Conservation (phyloP, 257 asterid genomes). For the Penstemon newberryi region DNA sequence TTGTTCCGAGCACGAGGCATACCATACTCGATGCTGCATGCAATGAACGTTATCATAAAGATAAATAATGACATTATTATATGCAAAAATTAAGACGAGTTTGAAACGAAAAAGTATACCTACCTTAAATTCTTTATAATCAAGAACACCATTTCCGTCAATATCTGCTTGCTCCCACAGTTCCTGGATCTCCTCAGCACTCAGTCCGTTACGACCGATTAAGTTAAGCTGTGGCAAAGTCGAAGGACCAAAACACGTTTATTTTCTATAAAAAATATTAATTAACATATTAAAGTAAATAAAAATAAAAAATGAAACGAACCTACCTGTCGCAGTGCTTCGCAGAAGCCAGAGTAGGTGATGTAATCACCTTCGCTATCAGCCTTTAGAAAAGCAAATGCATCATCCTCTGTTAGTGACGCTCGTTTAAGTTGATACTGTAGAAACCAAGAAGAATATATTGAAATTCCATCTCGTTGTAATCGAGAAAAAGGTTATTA, state of each 20-base stretch:
- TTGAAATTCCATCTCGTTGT: no score
- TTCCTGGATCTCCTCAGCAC: slow-evolving; percentile 71
- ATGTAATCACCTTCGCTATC: slow-evolving; percentile 76
- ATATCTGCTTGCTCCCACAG: slow-evolving; percentile 88
- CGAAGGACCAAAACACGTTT: no score
- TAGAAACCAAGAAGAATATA: slow-evolving; percentile 22
- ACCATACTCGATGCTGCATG: slow-evolving; percentile 81
- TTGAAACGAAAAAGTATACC: slow-evolving; percentile 16
- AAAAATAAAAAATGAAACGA: no score
- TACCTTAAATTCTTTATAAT: slow-evolving; percentile 80
- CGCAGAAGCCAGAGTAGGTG: slow-evolving; percentile 77
- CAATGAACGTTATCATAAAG: no score
- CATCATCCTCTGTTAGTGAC: slow-evolving; percentile 74
- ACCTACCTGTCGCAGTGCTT: slow-evolving; percentile 55
- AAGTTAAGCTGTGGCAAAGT: slow-evolving; percentile 55
- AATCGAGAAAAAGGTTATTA: not conserved
- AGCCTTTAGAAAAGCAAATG: slow-evolving; percentile 85
- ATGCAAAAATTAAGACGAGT: no score
- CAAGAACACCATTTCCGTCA: slow-evolving; percentile 78
- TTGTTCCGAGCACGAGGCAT: slow-evolving; percentile 56
- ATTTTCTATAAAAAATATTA: no score
- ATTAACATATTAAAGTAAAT: no score
- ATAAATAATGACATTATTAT: no score
- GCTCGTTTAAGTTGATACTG: slow-evolving; percentile 94
- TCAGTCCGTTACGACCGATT: slow-evolving; percentile 90